Evolutionary conservation across 192 early-diverging fungal species (phyloP), one percentile per base, ranked within the genome.

Genomic region (Mortierella claussenii): DNA sequence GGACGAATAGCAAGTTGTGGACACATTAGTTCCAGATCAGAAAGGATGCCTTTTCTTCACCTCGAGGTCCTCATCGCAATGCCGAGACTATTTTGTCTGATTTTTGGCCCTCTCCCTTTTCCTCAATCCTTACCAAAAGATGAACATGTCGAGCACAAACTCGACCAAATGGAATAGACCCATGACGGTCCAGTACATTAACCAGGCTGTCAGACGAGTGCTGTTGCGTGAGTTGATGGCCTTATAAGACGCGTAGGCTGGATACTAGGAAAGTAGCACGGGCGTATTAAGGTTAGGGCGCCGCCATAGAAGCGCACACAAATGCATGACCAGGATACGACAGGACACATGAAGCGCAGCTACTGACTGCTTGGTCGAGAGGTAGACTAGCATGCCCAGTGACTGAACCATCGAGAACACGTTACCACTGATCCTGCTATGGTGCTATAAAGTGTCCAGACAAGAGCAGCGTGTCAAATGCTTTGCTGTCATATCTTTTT

Each of bases 141-240:
- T 49, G 51, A 76, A 67, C 10, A 54, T 76, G 53, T 76, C 73
- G 4, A 76, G 47, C 0, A 76, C 52, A 54, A 76, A 55, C 36
- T 76, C 73, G 30, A 51, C 73, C 36, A 67, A 24, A 12, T 50
- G 55, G 40, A 76, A 76, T 32, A 76, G 18, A 17, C 73, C 73
- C 73, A 76, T 76, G 40, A 76, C 73, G 10, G 58, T 52, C 73
- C 73, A 76, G 53, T 76, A 76, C 73, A 76, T 76, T 26, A 76
- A 53, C 73, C 73, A 76, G 12, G 73, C 73, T 20, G 65, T 76
- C 64, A 76, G 33, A 0, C 73, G 64, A 4, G 30, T 66, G 26
- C 37, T 59, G 47, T 67, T 65, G 2, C 64, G 31, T 3, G 73
- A 60, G 31, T 62, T 47, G 43, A 76, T 67, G 7, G 73, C 73